phyloP scores from a whole-genome alignment of 2,329 filamentous ascomycete species.

The Fusarium proliferatum region DNA sequence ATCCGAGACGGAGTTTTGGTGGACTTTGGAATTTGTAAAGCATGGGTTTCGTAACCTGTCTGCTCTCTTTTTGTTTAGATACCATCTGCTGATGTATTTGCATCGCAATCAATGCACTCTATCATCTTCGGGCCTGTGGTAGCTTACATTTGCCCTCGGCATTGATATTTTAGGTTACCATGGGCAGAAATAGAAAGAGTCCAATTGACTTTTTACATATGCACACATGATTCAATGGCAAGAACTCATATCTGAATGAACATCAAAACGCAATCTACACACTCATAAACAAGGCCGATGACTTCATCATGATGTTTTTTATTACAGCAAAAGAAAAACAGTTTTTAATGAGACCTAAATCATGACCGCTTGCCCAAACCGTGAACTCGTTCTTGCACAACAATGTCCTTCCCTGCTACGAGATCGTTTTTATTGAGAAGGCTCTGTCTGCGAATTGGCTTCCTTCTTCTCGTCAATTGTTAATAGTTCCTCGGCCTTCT shows the following conservation, averaged over 20 bases:
- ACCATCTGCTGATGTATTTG: conserved; percentile 38
- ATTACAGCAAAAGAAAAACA: conserved; percentile 24
- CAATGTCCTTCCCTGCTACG: conserved; percentile 20
- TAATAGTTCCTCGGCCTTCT: conserved; percentile 34
- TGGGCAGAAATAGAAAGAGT: neutral
- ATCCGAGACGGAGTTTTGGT: conserved; percentile 39
- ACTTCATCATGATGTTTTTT: conserved; percentile 6
- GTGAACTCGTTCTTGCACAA: conserved; percentile 40
- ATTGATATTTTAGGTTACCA: neutral
- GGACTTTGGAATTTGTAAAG: conserved; percentile 32
- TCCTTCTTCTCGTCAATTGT: conserved; percentile 33
- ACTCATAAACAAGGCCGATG: neutral
- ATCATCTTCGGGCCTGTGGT: neutral
- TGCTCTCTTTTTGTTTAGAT: conserved; percentile 45
- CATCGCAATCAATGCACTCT: conserved; percentile 22
- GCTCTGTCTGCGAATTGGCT: conserved; percentile 7
- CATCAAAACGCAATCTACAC: neutral
- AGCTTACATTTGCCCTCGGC: neutral
- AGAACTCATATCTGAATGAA: neutral
- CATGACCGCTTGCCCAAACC: conserved; percentile 40
- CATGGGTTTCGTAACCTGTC: conserved; percentile 20
- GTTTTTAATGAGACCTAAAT: conserved; percentile 27
- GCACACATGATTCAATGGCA: neutral
- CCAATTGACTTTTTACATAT: neutral
- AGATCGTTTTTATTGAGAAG: conserved; percentile 27